phyloP scores from a whole-genome alignment of 2,329 filamentous ascomycete species.

The Fusarium chuoi region DNA sequence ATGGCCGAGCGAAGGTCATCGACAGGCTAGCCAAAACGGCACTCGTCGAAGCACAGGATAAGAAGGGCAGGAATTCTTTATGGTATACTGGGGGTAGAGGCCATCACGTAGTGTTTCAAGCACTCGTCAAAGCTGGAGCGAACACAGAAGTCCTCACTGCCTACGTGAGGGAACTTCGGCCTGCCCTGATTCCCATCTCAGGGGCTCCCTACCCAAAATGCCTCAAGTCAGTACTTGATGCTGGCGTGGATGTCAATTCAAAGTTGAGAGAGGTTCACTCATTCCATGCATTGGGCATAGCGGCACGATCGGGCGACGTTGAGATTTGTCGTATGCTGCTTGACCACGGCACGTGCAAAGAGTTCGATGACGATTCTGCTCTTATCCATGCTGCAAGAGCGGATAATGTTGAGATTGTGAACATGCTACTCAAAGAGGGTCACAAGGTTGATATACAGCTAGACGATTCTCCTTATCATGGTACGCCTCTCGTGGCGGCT shows the following conservation, averaged over 20 bases:
- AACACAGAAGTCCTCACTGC: neutral
- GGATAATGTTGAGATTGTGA: neutral
- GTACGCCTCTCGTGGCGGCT: neutral
- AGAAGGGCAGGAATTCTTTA: neutral
- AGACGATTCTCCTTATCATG: neutral
- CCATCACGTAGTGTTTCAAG: neutral
- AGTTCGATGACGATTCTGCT: neutral
- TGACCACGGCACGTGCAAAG: neutral
- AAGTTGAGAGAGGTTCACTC: neutral
- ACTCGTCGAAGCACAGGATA: neutral
- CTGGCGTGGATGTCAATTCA: neutral
- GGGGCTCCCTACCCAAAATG: neutral
- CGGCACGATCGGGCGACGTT: rapidly evolving
- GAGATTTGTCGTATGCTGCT: neutral
- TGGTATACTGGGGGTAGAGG: neutral
- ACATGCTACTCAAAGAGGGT: neutral
- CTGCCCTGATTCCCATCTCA: neutral
- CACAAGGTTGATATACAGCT: neutral
- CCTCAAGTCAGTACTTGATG: neutral
- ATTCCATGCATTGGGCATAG: neutral
- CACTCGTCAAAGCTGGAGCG: neutral
- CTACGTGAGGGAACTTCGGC: neutral
- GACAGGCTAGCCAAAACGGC: neutral
- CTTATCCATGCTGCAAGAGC: neutral
- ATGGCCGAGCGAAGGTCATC: neutral